Conservation (phyloP, 2,329 filamentous ascomycete genomes). For the Passalora sequoiae region DNA sequence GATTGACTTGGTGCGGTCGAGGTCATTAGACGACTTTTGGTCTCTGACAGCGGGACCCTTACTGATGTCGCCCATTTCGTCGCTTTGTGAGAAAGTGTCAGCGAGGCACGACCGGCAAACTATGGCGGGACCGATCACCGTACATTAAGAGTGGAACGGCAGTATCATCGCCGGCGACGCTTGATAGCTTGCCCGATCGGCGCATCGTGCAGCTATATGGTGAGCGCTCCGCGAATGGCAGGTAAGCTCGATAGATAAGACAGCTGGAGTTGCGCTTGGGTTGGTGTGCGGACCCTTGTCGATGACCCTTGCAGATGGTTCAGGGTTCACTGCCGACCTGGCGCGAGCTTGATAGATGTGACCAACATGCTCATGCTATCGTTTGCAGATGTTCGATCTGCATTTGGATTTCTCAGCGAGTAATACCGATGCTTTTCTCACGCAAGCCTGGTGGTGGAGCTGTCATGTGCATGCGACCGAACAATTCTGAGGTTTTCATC, state of each 20-base stretch:
- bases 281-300: neutral
- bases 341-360: neutral
- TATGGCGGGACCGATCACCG: no score
- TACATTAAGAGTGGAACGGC: no score
- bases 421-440: no score
- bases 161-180: conserved; percentile 3
- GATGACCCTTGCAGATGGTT: neutral
- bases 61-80: conserved; percentile 6
- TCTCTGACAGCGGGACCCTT: conserved; percentile 11
- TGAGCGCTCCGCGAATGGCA: neutral
- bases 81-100: neutral
- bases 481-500: no score
- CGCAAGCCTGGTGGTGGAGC: no score
- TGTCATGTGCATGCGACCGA: no score
- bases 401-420: no score
- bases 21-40: conserved; percentile 6
- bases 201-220: neutral
- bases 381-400: no score
- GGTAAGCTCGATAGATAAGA: neutral
- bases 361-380: no score
- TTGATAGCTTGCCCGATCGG: conserved; percentile 3
- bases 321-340: neutral
- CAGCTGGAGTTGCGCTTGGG: conserved; percentile 1
- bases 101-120: no score
- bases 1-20: conserved; percentile 15